Base-by-base conservation (phyloP, 495 filamentous ascomycete species). In the Aspergillus mulundensis region DNA sequence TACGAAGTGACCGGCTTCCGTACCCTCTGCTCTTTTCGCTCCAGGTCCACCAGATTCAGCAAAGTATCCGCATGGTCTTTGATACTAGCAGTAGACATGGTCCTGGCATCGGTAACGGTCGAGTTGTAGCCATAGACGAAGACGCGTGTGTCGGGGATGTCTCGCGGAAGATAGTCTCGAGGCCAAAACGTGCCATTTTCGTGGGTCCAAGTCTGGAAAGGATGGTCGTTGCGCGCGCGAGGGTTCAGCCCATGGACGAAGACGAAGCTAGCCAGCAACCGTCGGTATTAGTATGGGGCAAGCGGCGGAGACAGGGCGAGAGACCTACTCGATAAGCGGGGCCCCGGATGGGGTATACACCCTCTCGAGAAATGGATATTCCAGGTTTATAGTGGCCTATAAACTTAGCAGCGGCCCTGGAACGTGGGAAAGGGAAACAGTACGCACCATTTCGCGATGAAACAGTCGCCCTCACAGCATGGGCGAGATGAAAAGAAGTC, bases 81-180 rank as follows among this genome's bases (percentile, higher is more conserved):
- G 55, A 74, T 67, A 42, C 67, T 67, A 7, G 69, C 67, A 1
- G 63, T 74, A 1, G 71, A 72, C 69, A 74, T 72, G 7, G 66
- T 63, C 50, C 72, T 61, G 12, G 70, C 59, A 41, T 67, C 63
- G n/a, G 69, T 69, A 50, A 74, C 66, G 48, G 62, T 72, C 10
- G 75, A 70, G 44, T 77, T 74, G 53, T 78, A 78, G 3, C 74
- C 74, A 46, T 73, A 78, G 3, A 71, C 65, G 55, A 74, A 70
- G 39, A 78, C 56, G 11, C 74, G 66, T 2, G 74, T 65, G 24
- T 70, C 61, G 5, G 68, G 65, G n/a, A 77, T 65, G 25, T 78
- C 72, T 24, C 70, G 58, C 0, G 70, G 63, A 4, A 78, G 66
- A 39, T 67, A 70, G 19, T 78, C 74, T 23, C 43, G 60, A 7